These are phyloP conservation scores for Daldinia loculata DNA, from an alignment of 495 filamentous ascomycete genomes.

Conservation along the genomic window DNA sequence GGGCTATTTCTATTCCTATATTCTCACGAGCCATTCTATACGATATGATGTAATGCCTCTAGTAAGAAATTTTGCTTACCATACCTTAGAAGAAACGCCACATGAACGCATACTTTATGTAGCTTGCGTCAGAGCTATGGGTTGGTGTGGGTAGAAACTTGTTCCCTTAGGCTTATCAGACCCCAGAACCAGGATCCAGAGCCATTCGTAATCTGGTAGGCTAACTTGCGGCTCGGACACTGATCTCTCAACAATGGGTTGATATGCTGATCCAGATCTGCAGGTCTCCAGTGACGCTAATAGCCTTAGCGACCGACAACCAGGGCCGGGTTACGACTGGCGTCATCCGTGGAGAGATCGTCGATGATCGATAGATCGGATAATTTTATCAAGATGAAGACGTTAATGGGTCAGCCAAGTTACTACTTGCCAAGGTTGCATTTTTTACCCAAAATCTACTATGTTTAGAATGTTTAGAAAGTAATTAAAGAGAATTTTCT, in stretches of 20 bases:
- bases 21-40: conserved; percentile 22
- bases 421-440: too few species aligned
- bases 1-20: not conserved
- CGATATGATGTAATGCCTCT: conserved; percentile 40
- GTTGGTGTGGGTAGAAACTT: conserved; percentile 46
- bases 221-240: conserved; percentile 23
- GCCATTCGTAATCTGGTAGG: conserved; percentile 21
- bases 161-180: conserved; percentile 24
- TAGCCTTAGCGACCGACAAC: not conserved
- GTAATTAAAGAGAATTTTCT: too few species aligned
- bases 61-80: conserved; percentile 14
- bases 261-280: conserved; percentile 33
- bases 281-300: conserved; percentile 20
- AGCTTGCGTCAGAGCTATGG: conserved; percentile 30
- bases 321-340: conserved; percentile 16
- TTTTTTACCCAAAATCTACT: too few species aligned
- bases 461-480: too few species aligned
- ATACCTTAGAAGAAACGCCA: conserved; percentile 24
- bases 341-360: conserved; percentile 31
- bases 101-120: conserved; percentile 36
- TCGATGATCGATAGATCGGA: conserved; percentile 13
- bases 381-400: not conserved
- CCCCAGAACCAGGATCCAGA: conserved; percentile 20
- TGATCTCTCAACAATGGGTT: conserved; percentile 14
- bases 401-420: not conserved